Evolutionary conservation across 23 red algal species (phyloP), one percentile per base, ranked within the genome.

Genomic region (Gracilaria domingensis): DNA sequence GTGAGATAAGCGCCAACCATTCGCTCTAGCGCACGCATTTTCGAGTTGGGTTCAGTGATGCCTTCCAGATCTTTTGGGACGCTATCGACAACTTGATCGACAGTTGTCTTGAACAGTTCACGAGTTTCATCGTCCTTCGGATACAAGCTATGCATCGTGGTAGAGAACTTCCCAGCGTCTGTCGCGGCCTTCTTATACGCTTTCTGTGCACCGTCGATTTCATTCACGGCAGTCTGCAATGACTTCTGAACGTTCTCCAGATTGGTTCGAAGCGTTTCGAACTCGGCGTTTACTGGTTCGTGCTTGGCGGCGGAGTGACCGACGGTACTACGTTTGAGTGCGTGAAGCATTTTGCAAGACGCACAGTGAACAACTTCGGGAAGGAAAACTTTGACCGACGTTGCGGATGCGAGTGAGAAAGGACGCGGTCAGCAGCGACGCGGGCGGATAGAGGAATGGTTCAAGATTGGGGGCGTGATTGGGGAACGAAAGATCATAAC

Each of bases 1-100:
- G 70, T 76, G 58, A 94, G 61, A 45, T 94, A 94, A n/a, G 70
- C 72, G 3, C 83, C 32, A 12, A 94, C 92, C 48, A 79, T 88
- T 8, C 75, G 70, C 24, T 81, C 83, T 16, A 94, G 78, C 30
- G 75, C 21, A 24, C 45, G 35, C 2, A 75, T 72, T 53, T 90
- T 45, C 1, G 87, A 90, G 39, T 33, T 72, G 38, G 87, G 87
- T 14, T 67, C 57, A 50, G n/a, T 69, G 71, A 66, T 21, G 8
- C 32, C 29, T 44, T 71, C 74, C 76, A 81, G 39, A 18, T 81
- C 87, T 30, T 62, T 81, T 4, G 54, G 74, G 14, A 90, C 35
- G 40, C 57, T 32, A 13, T 64, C 73, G 12, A 60, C 56, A 1
- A 90, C 49, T 51, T 80, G 50, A 35, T 90, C 74, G 20, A 81